Percentiles rank a stretch among this genome's conserved stretches.
phyloP scores from a whole-genome alignment of 2,329 filamentous ascomycete species.

The Aureobasidium sp. region DNA sequence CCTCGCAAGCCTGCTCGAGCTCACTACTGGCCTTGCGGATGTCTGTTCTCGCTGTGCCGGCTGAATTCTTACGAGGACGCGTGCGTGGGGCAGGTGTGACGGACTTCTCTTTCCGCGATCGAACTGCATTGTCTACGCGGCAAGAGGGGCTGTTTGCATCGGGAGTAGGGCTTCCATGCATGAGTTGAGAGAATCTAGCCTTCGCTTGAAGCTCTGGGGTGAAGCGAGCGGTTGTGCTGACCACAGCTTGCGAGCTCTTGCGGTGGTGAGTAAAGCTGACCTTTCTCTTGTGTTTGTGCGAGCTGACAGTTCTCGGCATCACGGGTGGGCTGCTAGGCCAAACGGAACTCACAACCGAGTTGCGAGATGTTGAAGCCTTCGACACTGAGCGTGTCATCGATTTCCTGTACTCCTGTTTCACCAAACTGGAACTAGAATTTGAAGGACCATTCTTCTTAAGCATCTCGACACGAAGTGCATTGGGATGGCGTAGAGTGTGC shows the following conservation, averaged over 20 bases:
- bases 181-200: conserved; percentile 22
- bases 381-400: conserved; percentile 25
- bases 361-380: conserved; percentile 30
- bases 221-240: conserved; percentile 30
- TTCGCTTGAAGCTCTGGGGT: conserved; percentile 27
- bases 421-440: conserved; percentile 30
- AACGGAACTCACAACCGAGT: conserved; percentile 41
- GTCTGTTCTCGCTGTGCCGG: conserved; percentile 59
- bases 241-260: conserved; percentile 37
- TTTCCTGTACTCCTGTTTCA: conserved; percentile 10
- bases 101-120: conserved; percentile 31
- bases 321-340: conserved; percentile 42
- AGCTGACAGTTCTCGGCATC: conserved; percentile 25
- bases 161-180: conserved; percentile 19
- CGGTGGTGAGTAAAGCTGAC: conserved; percentile 57
- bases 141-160: conserved; percentile 26
- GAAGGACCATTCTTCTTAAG: conserved; percentile 27
- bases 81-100: conserved; percentile 24
- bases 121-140: conserved; percentile 25
- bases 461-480: conserved; percentile 36
- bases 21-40: conserved; percentile 76
- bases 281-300: conserved; percentile 46
- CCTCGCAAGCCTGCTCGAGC: conserved; percentile 83
- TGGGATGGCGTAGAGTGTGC: conserved; percentile 35
- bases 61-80: conserved; percentile 33